phyloP scores from a whole-genome alignment of 495 filamentous ascomycete genomes.

The Penicillium bovifimosum region DNA sequence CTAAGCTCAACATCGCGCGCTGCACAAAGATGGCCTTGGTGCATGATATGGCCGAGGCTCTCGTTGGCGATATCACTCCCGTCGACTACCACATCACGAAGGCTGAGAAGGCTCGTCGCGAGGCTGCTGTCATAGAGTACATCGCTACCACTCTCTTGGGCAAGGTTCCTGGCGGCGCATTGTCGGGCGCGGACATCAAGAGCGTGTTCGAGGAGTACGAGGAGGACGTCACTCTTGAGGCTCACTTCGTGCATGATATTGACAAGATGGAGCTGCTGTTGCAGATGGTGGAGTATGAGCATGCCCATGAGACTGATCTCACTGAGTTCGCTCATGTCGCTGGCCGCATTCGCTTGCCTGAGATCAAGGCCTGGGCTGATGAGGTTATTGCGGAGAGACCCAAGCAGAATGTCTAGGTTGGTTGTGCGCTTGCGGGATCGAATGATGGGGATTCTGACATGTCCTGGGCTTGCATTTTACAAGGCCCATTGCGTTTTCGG shows the following conservation, averaged over 20 bases:
- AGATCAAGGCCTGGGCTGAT: constrained; percentile 73
- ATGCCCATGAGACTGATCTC: constrained; percentile 62
- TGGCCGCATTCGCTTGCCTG: constrained; percentile 61
- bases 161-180: constrained; percentile 59
- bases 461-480: background rate
- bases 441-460: background rate
- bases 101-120: constrained; percentile 77
- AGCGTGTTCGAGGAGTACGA: constrained; percentile 92
- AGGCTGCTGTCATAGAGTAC: constrained; percentile 85
- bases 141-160: constrained; percentile 67
- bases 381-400: constrained; percentile 68
- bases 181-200: constrained; percentile 61
- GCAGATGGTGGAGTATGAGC: constrained; percentile 98
- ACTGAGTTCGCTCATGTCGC: constrained; percentile 79
- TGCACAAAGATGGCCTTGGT: constrained; percentile 92
- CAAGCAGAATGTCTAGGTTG: constrained; percentile 36
- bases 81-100: constrained; percentile 58
- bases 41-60: constrained; percentile 93
- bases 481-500: constrained; percentile 7
- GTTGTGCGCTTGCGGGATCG: background rate
- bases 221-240: constrained; percentile 72
- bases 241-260: constrained; percentile 88
- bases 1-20: constrained; percentile 65
- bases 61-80: constrained; percentile 95
- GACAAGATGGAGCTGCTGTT: constrained; percentile 92